phyloP scores from a whole-genome alignment of 2,329 filamentous ascomycete genomes.

The Arthrobotrys iridis region DNA sequence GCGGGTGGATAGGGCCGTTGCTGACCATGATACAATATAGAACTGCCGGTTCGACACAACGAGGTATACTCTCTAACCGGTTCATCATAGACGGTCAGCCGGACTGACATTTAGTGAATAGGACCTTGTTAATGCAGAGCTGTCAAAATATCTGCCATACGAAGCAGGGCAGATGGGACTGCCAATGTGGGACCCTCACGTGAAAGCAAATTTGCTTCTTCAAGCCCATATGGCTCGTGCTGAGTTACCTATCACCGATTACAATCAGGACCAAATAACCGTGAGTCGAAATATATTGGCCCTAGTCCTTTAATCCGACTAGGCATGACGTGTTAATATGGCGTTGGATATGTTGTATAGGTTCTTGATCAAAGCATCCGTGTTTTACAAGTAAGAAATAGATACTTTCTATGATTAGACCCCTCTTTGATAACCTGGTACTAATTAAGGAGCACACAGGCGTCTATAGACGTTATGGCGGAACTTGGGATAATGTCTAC shows the following conservation, averaged over 20 bases:
- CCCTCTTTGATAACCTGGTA: not conserved
- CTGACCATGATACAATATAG: conserved; percentile 61
- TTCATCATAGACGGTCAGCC: not conserved
- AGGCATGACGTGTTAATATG: conserved; percentile 14
- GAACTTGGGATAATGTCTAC: conserved; percentile 85
- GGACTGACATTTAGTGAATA: not conserved
- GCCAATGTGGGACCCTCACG: conserved; percentile 98
- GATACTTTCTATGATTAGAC: not conserved
- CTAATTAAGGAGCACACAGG: conserved; percentile 61
- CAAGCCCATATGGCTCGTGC: conserved; percentile 96
- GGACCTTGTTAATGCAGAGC: conserved; percentile 91
- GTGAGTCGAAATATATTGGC: conserved; percentile 31
- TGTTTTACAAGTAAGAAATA: conserved; percentile 74
- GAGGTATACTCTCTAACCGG: conserved; percentile 64
- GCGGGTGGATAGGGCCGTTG: not conserved
- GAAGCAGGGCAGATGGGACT: conserved; percentile 72
- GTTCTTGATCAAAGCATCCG: conserved; percentile 96
- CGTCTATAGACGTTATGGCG: conserved; percentile 89
- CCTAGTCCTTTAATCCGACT: not conserved
- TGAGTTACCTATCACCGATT: conserved; percentile 92
- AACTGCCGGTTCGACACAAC: conserved; percentile 96
- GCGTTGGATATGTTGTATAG: conserved; percentile 62
- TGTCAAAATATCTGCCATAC: conserved; percentile 83
- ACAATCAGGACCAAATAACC: conserved; percentile 87
- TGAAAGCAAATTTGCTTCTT: conserved; percentile 91